Conservation (phyloP, 176 grass and related monocot species). For the Rhynchospora breviuscula region DNA sequence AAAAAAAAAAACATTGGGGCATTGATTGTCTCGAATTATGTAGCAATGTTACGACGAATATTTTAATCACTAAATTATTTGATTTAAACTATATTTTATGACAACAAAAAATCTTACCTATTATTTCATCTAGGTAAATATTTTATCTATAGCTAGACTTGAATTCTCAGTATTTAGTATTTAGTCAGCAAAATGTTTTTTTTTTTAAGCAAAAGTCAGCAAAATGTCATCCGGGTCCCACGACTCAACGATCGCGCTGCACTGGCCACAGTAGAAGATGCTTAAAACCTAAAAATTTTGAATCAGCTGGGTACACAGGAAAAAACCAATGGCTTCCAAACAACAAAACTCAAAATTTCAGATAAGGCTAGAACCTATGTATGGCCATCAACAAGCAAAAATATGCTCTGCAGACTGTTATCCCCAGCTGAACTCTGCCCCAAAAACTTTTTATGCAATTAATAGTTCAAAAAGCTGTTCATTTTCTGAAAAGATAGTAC, state of each 20-base stretch:
- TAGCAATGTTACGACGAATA: no score
- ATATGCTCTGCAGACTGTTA: background rate
- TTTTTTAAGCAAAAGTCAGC: no score
- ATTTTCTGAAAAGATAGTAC: background rate
- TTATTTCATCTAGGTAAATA: no score
- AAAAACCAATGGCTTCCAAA: constrained; percentile 5
- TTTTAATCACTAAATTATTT: no score
- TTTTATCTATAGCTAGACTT: no score
- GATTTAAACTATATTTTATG: no score
- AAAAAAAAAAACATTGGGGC: no score
- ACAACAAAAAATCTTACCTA: no score
- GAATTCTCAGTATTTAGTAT: no score
- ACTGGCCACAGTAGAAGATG: background rate
- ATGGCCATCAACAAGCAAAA: background rate
- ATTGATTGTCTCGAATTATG: no score
- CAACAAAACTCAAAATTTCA: background rate
- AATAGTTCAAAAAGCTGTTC: background rate
- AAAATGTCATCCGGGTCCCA: no score
- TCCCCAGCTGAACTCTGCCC: background rate
- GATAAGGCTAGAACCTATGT: background rate
- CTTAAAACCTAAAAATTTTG: background rate
- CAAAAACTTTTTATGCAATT: background rate
- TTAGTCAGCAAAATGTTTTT: no score
- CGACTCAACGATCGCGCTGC: background rate
- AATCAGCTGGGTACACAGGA: background rate